Evolutionary conservation across 805 yeast genomes (phyloP), one percentile per base, ranked within the genome.

Genomic region (Hermanozyma aechmeae): DNA sequence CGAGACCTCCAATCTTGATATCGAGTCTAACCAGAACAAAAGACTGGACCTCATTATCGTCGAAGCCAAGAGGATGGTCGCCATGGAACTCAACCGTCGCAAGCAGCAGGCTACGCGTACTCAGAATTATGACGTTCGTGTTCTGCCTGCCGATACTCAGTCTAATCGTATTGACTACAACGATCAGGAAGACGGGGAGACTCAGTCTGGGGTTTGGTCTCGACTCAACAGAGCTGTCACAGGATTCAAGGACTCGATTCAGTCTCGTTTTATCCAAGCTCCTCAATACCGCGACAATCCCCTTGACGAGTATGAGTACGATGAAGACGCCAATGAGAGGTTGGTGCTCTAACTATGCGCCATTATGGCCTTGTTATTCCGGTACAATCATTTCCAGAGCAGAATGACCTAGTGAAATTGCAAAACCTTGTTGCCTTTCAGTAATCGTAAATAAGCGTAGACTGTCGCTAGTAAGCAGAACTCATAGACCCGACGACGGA

Each of bases 41-140:
- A 38, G 65, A 19, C 42, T 45, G 18, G 67, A 61, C 25, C 35
- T 61, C 27, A 37, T 60, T 3, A 59, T 62, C 24, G 64, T 51
- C 3, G 69, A 62, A 39, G 67, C 65, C 9, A 62, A 59, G 33
- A 33, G 67, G n/a, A 56, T 59, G 3, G 47, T 61, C 5, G 42
- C 52, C 23, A 38, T 63, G 38, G 68, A 62, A 26, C 35, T 44
- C 12, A 52, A 48, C 25, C 44, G 63, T 21, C 43, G 42, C 37
- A 39, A 13, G 34, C 42, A 28, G 20, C 9, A 17, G 20, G n/a
- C n/a, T n/a, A n/a, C n/a, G n/a, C n/a, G n/a, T n/a, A n/a, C n/a
- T n/a, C n/a, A n/a, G n/a, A n/a, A n/a, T n/a, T n/a, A n/a, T n/a
- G n/a, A n/a, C n/a, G n/a, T n/a, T n/a, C n/a, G n/a, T n/a, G n/a